Evolutionary conservation across 23 red algal species (phyloP), one percentile per base, ranked within the genome.

Genomic region (Gracilaria gracilis): DNA sequence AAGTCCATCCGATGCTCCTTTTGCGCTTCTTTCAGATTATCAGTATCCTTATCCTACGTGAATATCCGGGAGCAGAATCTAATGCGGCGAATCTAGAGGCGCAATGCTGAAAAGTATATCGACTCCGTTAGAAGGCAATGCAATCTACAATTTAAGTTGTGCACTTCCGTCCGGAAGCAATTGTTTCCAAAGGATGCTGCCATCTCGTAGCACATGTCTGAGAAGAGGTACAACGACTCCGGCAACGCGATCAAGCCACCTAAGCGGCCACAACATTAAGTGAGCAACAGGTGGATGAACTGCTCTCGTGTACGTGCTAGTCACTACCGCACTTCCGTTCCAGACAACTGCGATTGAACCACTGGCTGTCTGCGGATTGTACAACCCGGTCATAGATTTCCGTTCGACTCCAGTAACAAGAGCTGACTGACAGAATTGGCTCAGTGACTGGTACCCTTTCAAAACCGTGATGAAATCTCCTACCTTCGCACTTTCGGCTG

Each of bases 351-450:
- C 85, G 20, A 88, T 75, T 59, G 70, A 77, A 29, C 85, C 85
- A 78, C 70, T 78, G 0, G 66, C 44, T 70, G 90, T 93, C 9
- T 86, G 80, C 8, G 90, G 90, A 79, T 85, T 86, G 90, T 78
- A 93, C 53, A 93, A 59, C 0, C 90, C 90, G 1, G 38, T 73
- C 79, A 75, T 27, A 62, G 67, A 78, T 0, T 79, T 28, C 9
- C 21, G 53, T 37, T 61, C 54, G 20, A 82, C 49, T 14, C 29
- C 79, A 64, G 38, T 82, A 17, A 82, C 58, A 5, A 1, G n/a
- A 61, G 79, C 53, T 42, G 49, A 64, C 12, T 36, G 19, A 25
- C 37, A 1, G 49, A 34, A 27, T 34, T 62, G 12, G 1, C 9
- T 29, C 21, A 0, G 3, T 31, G 23, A 29, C 42, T 25, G 27